phyloP scores from a whole-genome alignment of 2,329 filamentous ascomycete species.

The Aspergillus alliaceus region DNA sequence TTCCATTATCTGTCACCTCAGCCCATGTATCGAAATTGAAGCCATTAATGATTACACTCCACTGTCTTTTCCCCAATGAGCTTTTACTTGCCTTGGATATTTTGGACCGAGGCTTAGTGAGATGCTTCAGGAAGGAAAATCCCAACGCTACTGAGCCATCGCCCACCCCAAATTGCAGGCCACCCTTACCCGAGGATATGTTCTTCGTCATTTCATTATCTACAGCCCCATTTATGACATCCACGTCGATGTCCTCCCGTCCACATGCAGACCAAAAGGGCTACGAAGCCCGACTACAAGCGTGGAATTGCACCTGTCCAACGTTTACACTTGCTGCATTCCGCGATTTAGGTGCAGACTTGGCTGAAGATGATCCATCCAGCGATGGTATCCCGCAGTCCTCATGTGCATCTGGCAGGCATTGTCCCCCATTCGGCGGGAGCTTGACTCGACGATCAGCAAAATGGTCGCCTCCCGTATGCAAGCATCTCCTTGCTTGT shows the following conservation, averaged over 20 bases:
- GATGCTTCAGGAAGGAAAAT: constrained; percentile 43
- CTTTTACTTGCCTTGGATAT: constrained; percentile 84
- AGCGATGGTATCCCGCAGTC: not conserved
- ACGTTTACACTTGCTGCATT: constrained; percentile 77
- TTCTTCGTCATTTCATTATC: constrained; percentile 67
- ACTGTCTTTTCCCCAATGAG: constrained; percentile 79
- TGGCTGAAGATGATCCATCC: constrained; percentile 10
- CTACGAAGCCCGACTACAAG: constrained; percentile 71
- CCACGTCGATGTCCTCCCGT: not conserved
- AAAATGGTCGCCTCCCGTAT: constrained; percentile 49
- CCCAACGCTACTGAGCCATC: not conserved
- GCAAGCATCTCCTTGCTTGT: constrained; percentile 89
- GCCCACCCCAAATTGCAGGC: not conserved
- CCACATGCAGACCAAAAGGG: constrained; percentile 27
- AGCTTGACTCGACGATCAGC: constrained; percentile 25
- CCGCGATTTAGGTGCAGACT: constrained; percentile 38
- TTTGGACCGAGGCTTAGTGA: constrained; percentile 74
- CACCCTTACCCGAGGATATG: constrained; percentile 30
- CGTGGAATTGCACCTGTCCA: constrained; percentile 90
- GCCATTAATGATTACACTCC: constrained; percentile 71
- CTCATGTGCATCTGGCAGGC: not conserved
- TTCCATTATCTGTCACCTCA: constrained; percentile 13
- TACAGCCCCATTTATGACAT: constrained; percentile 25
- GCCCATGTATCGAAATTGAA: constrained; percentile 36
- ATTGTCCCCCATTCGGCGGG: constrained; percentile 39